Conservation (phyloP, 306 rosid species). For the Malus sylvestris region DNA sequence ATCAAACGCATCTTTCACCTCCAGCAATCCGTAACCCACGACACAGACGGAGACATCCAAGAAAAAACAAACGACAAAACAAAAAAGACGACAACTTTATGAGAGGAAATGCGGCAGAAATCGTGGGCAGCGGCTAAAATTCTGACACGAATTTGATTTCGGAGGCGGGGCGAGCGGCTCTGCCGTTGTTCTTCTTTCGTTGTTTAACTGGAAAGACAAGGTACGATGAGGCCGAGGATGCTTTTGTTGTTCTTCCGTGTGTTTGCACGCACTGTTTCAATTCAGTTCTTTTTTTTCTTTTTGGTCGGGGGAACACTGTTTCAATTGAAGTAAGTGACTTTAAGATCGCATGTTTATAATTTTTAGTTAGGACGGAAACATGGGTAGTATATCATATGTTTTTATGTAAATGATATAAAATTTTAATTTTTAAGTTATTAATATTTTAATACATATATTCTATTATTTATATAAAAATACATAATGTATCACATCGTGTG, state of each 20-base stretch:
- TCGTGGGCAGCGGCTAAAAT: neutral
- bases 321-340: neutral
- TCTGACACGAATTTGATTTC: neutral
- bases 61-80: neutral
- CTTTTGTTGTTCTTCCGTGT: neutral
- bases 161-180: neutral
- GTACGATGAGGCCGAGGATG: conserved; percentile 32
- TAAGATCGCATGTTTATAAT: no score
- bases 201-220: neutral
- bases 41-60: neutral
- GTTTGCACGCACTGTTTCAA: neutral
- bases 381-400: no score
- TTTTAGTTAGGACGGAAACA: no score
- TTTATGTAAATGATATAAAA: no score
- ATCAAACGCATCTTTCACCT: conserved; percentile 8
- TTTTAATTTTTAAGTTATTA: no score
- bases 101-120: neutral
- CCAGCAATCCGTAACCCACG: neutral
- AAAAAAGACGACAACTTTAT: neutral
- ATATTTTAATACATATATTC: no score
- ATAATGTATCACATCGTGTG: no score
- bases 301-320: neutral
- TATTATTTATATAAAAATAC: no score
- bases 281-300: neutral
- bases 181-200: neutral